These are phyloP conservation scores for Dipteronia dyeriana DNA, from an alignment of 345 rosid genomes.

Conservation along the genomic window DNA sequence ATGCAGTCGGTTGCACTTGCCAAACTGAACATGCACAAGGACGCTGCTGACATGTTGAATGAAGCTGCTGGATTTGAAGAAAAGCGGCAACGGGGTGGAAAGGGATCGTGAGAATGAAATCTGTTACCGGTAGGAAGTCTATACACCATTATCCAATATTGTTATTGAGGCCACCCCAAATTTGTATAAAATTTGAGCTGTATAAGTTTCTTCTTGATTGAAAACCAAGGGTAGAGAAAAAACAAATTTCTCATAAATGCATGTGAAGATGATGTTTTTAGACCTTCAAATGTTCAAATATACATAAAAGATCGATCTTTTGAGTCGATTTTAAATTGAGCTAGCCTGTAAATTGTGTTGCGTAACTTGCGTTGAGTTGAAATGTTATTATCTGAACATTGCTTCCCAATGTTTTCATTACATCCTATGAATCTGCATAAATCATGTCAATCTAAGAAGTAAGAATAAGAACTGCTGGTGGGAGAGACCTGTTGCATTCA, in stretches of 20 bases:
- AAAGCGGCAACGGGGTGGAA: conserved; percentile 75
- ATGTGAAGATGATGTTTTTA: conserved; percentile 21
- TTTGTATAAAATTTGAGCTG: conserved; percentile 44
- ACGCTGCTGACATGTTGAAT: conserved; percentile 91
- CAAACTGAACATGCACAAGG: conserved; percentile 91
- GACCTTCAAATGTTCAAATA: conserved; percentile 2
- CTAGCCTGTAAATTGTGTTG: no score
- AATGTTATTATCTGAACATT: no score
- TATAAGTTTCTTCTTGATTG: conserved; percentile 19
- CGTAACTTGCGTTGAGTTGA: no score
- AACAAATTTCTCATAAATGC: conserved; percentile 6
- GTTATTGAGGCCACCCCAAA: conserved; percentile 35
- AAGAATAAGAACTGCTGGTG: background rate
- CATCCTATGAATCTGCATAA: no score
- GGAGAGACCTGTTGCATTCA: background rate
- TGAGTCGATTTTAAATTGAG: no score
- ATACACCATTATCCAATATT: conserved; percentile 8
- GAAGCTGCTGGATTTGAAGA: conserved; percentile 88
- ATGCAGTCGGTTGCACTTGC: conserved; percentile 98
- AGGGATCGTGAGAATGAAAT: conserved; percentile 42
- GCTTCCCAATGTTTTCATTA: no score
- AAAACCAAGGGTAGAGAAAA: conserved; percentile 19
- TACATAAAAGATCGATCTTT: background rate
- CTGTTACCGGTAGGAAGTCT: background rate
- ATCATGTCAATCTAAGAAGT: background rate